Base-by-base conservation (phyloP, 148 eudicot species). In the Rhododendron molle region DNA sequence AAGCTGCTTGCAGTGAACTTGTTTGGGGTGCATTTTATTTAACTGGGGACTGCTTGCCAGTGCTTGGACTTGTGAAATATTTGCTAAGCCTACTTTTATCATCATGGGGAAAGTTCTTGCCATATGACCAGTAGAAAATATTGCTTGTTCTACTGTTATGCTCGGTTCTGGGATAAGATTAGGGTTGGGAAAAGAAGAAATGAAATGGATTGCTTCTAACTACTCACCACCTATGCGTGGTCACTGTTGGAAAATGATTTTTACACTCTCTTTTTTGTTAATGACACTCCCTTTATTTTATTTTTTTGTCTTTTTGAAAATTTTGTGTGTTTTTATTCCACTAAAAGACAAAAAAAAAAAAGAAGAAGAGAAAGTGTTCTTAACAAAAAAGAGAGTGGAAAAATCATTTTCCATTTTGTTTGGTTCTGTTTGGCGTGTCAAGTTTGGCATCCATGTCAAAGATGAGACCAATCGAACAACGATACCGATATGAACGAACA, bases 21-120 rank as follows among this genome's bases (percentile, higher is more conserved):
- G 81, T 80, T 80, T 16, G n/a, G 81, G 54, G 28, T 78, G 54
- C 49, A 40, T 80, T 7, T 80, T 80, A 52, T 49, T n/a, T 32
- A 65, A 4, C 23, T 34, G 46, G 46, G 14, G 38, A 11, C n/a
- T 32, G 21, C 77, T 32, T 34, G 11, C n/a, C n/a, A n/a, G n/a
- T n/a, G n/a, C n/a, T n/a, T n/a, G n/a, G 34, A 34, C n/a, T 73
- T 32, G 21, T 36, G 43, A 15, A 73, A 73, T 36, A 30, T 72
- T 72, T 15, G 78, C 78, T 16, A 18, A 74, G 23, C 44, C 13
- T n/a, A 18, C 23, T 73, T 32, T 73, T 73, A 32, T 34, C 38
- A 6, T 13, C 77, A 34, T 15, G 32, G 52, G 32, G 28, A 78
- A 78, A 21, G 4, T 38, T 36, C 3, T 78, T 43, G 47, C 76